Evolutionary conservation across 164 flowering plant genomes (phyloP).

Genomic region (Protea cynaroides): DNA sequence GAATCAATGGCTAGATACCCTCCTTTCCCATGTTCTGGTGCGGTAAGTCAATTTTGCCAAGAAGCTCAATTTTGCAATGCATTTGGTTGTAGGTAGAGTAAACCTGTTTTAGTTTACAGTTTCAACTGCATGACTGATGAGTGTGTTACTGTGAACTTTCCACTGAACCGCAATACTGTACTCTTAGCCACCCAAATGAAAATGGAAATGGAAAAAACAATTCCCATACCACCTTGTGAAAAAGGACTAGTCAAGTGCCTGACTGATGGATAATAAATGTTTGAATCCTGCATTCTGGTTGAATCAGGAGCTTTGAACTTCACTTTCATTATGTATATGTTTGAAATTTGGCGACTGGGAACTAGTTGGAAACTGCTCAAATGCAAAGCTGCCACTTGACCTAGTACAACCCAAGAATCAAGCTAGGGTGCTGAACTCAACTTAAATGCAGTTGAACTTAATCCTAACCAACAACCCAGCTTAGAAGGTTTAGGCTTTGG

Average conservation of each 20-base stretch:
- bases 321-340: neutral
- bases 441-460: neutral
- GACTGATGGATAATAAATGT: neutral
- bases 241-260: no score
- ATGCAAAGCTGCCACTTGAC: neutral
- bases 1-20: conserved; percentile 40
- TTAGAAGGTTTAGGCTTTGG: no score
- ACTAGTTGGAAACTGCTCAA: neutral
- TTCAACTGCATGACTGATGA: no score
- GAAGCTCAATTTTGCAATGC: neutral
- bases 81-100: no score
- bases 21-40: conserved; percentile 28
- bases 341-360: neutral
- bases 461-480: no score
- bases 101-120: no score
- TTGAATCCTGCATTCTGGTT: neutral
- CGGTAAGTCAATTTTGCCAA: conserved; percentile 41
- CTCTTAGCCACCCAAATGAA: no score
- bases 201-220: no score
- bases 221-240: no score
- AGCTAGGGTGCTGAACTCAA: neutral
- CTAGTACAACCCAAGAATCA: neutral
- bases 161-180: no score
- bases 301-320: neutral
- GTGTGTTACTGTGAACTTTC: no score